A percentile compares a stretch with the other conserved stretches of the same genome.
phyloP scores from a whole-genome alignment of 1,284 basidiomycete genomes.

The Rhodotorula sp. region DNA sequence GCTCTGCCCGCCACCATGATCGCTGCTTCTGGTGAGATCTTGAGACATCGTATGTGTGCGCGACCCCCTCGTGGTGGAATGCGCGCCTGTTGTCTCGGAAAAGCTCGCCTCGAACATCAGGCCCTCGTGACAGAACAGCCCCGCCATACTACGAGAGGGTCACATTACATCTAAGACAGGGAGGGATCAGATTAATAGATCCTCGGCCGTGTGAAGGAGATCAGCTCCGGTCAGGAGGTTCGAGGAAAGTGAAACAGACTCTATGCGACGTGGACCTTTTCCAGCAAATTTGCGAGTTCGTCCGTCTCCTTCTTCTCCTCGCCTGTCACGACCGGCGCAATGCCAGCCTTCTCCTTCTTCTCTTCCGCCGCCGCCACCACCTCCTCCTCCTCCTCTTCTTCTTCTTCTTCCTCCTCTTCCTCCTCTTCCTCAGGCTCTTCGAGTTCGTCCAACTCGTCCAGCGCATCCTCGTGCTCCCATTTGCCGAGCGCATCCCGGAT shows the following conservation, averaged over 20 bases:
- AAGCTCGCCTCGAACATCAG: too few species aligned
- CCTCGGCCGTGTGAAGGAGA: neutral
- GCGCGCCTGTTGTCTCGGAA: too few species aligned
- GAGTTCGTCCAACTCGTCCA: slow-evolving; percentile 24
- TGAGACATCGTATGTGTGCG: too few species aligned
- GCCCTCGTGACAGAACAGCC: too few species aligned
- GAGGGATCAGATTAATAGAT: too few species aligned
- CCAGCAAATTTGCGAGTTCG: slow-evolving; percentile 9
- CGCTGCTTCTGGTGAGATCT: too few species aligned
- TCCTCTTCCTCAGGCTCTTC: slow-evolving; percentile 17
- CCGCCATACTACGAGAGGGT: too few species aligned
- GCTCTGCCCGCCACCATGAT: too few species aligned
- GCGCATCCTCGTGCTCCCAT: slow-evolving; percentile 61
- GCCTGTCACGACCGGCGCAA: neutral
- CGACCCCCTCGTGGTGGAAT: too few species aligned
- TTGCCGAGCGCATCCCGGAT: slow-evolving; percentile 65
- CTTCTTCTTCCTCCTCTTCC: neutral
- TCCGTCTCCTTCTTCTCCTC: slow-evolving; percentile 24
- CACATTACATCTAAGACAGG: too few species aligned
- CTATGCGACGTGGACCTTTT: slow-evolving; percentile 10
- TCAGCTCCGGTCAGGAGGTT: neutral
- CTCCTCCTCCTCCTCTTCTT: neutral
- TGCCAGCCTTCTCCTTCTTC: neutral
- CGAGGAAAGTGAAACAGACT: neutral
- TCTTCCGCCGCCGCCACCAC: neutral